Evolutionary conservation across 805 yeast species (phyloP), one percentile per base, ranked within the genome.

Genomic region (Yarrowia sp.): DNA sequence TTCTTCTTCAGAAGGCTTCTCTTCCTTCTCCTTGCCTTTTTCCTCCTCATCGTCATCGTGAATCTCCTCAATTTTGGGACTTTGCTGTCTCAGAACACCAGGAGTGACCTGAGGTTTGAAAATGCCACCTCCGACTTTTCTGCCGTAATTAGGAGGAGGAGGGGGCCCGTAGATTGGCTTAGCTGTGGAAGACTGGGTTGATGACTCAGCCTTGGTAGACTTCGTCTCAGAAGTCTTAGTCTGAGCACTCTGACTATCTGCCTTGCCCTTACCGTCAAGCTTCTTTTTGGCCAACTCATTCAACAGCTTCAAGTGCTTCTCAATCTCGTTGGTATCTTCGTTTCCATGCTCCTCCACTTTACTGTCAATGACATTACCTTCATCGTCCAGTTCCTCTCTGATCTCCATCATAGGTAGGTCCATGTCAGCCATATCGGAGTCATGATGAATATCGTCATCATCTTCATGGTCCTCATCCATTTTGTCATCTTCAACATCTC

Each of bases 341-440:
- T 44, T 46, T 9, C 66, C 66, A 8, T 36, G 44, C 30, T 85
- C 84, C 38, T 78, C 78, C 2, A 86, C 79, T 3, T 79, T 71
- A n/a, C 85, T 74, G 14, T 70, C 76, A 0, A 89, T 74, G 1
- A 92, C 82, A 69, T 90, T 86, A 0, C 87, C 97, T n/a, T 90
- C 87, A 0, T 91, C 97, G 76, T 92, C 97, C 44, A 93, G 76
- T 66, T 87, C 90, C 74, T 92, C 98, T 66, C 87, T 82, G 24
- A 93, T 93, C 68, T 92, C 97, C 86, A 92, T 86, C 30, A 90
- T 79, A 0, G 91, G 92, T 1, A 87, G 72, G 3, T 38, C 34
- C 30, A 24, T 24, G 6, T 24, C 30, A 24, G 30, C 7, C 30
- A 24, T 24, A 24, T 24, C 30, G 0, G 30, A 24, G 30, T 24